phyloP scores from a whole-genome alignment of 2,329 filamentous ascomycete species.

The Chaetothyriales sp. region DNA sequence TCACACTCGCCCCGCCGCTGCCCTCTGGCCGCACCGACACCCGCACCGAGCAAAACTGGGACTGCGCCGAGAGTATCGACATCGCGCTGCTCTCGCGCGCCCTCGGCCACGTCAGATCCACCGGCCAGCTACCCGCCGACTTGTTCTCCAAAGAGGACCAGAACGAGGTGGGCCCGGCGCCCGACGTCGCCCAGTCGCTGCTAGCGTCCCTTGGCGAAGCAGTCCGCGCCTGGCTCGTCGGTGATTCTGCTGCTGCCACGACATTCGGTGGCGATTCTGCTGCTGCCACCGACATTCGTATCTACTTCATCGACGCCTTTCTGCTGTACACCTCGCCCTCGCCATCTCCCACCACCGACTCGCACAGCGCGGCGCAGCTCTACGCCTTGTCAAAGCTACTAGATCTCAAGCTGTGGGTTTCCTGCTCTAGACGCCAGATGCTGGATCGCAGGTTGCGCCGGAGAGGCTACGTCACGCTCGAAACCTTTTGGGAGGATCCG shows the following conservation, averaged over 20 bases:
- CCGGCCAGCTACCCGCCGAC: constrained; percentile 43
- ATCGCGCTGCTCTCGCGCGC: constrained; percentile 53
- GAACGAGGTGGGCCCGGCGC: constrained; percentile 37
- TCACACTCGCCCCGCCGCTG: constrained; percentile 33
- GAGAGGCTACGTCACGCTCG: constrained; percentile 35
- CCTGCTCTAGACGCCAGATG: constrained; percentile 45
- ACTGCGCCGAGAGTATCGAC: constrained; percentile 68
- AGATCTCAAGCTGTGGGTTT: constrained; percentile 66
- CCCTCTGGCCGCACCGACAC: constrained; percentile 6
- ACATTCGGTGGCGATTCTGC: no score
- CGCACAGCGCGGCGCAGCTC: background rate
- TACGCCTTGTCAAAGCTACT: constrained; percentile 34
- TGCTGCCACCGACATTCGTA: constrained; percentile 6
- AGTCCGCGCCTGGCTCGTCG: constrained; percentile 14
- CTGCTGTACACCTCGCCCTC: constrained; percentile 53
- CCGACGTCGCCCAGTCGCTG: constrained; percentile 21
- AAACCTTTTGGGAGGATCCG: constrained; percentile 93
- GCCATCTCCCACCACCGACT: background rate
- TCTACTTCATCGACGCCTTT: constrained; percentile 80
- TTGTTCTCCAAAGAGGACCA: constrained; percentile 45
- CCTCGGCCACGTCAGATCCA: constrained; percentile 54
- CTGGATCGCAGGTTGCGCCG: constrained; percentile 29
- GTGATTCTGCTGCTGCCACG: constrained; percentile 4
- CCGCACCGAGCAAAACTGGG: constrained; percentile 67
- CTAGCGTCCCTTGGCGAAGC: constrained; percentile 17